phyloP scores from a whole-genome alignment of 495 filamentous ascomycete species.

The Xylaria palmicola region DNA sequence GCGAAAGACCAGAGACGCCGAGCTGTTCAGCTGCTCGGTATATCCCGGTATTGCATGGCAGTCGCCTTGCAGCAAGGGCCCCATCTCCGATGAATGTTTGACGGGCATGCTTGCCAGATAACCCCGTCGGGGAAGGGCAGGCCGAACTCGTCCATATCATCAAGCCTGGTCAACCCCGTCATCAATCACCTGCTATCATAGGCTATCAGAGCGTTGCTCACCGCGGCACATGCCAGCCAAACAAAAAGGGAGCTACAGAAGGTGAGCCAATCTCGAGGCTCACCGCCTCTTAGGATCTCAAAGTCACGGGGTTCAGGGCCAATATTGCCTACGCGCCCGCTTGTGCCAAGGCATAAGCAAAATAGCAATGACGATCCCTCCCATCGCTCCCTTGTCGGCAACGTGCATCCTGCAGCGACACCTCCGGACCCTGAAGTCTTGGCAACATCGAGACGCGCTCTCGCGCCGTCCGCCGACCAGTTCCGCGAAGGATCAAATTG shows the following conservation, averaged over 20 bases:
- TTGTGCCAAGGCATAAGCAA: conserved; percentile 13
- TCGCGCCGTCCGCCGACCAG: background rate
- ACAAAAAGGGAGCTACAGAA: no score
- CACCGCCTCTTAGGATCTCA: conserved; percentile 8
- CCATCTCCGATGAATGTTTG: background rate
- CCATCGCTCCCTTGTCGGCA: background rate
- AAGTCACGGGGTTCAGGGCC: conserved; percentile 5
- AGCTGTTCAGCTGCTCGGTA: conserved; percentile 5
- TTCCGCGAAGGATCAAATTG: background rate
- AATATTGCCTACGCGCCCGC: background rate
- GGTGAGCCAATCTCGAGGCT: conserved; percentile 5
- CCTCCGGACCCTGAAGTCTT: conserved; percentile 10
- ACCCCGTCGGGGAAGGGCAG: no score
- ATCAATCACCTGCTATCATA: no score
- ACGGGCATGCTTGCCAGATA: background rate
- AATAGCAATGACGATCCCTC: conserved; percentile 1
- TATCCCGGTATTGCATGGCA: no score
- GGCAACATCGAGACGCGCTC: conserved; percentile 8
- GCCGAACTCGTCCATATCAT: background rate
- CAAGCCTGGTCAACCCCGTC: background rate
- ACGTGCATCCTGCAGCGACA: conserved; percentile 6
- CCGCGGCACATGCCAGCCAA: background rate
- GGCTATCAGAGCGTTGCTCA: background rate
- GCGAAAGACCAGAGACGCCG: background rate
- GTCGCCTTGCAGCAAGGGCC: no score